Evolutionary conservation across 2,329 filamentous ascomycete genomes (phyloP).

Genomic region (Cryoendolithus antarcticus): DNA sequence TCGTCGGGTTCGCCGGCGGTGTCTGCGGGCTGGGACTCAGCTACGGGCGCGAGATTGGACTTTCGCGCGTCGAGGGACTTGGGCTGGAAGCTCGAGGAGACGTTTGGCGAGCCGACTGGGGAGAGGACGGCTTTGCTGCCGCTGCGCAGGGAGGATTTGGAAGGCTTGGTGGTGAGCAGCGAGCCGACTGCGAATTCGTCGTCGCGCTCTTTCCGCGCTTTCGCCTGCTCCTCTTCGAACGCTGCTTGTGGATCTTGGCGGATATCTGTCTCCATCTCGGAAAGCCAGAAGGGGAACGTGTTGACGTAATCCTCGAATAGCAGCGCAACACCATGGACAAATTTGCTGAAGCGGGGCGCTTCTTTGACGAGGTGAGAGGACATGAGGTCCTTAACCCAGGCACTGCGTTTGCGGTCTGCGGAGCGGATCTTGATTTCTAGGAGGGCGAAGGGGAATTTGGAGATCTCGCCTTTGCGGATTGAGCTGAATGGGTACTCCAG

Average conservation of each 20-base stretch:
- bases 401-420: conserved; percentile 51
- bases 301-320: conserved; percentile 94
- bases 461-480: conserved; percentile 83
- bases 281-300: conserved; percentile 90
- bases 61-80: conserved; percentile 8
- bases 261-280: conserved; percentile 84
- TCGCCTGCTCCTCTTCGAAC: conserved; percentile 82
- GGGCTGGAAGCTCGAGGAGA: conserved; percentile 37
- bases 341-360: conserved; percentile 87
- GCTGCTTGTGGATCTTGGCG: conserved; percentile 81
- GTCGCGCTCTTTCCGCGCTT: conserved; percentile 66
- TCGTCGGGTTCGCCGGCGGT: conserved; percentile 35
- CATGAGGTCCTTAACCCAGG: conserved; percentile 89
- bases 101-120: conserved; percentile 54
- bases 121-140: conserved; percentile 51
- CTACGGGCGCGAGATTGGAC: conserved; percentile 6
- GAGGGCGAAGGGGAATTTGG: conserved; percentile 78
- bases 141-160: conserved; percentile 21
- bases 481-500: conserved; percentile 80
- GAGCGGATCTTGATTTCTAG: conserved; percentile 76
- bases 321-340: conserved; percentile 81
- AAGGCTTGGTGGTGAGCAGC: conserved; percentile 49
- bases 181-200: conserved; percentile 84
- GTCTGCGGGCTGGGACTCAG: conserved; percentile 20
- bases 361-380: conserved; percentile 83